A percentile compares a stretch with the other conserved stretches of the same genome.
phyloP scores from a whole-genome alignment of 2,329 filamentous ascomycete genomes.

The Colletotrichum phormii region DNA sequence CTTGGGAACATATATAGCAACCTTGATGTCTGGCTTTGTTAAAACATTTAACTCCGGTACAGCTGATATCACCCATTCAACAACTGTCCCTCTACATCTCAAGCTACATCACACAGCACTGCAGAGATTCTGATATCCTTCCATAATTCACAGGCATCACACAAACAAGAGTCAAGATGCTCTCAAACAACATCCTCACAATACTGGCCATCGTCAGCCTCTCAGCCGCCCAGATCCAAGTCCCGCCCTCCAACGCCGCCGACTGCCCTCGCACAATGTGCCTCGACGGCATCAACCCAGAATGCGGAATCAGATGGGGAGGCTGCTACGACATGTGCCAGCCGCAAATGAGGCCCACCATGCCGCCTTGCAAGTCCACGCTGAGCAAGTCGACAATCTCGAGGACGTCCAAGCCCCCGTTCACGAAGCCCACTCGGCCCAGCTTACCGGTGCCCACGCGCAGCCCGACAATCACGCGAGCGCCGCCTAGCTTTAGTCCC shows the following conservation, averaged over 20 bases:
- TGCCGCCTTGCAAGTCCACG: conserved; percentile 30
- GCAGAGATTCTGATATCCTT: background rate
- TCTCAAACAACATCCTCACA: conserved; percentile 8
- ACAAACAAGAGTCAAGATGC: conserved; percentile 13
- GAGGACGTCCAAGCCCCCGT: background rate
- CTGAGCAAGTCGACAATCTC: background rate
- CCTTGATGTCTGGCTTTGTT: background rate
- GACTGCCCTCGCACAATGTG: conserved; percentile 40
- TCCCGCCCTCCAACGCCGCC: background rate
- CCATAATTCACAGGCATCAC: background rate
- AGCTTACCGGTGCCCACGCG: background rate
- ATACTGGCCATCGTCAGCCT: conserved; percentile 21
- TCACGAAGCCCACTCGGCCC: background rate
- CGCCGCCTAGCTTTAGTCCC: background rate
- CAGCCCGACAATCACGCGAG: background rate
- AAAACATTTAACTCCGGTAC: background rate
- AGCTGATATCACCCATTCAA: background rate
- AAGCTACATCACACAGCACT: background rate
- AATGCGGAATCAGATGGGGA: conserved; percentile 44
- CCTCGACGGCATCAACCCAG: conserved; percentile 41
- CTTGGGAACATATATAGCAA: conserved; percentile 22
- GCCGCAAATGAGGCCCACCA: conserved; percentile 22
- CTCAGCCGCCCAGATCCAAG: conserved; percentile 14
- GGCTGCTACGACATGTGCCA: conserved; percentile 46
- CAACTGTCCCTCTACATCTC: background rate